These are phyloP conservation scores for Panicum miliaceum DNA, from an alignment of 176 grass and related monocot genomes.

Conservation along the genomic window DNA sequence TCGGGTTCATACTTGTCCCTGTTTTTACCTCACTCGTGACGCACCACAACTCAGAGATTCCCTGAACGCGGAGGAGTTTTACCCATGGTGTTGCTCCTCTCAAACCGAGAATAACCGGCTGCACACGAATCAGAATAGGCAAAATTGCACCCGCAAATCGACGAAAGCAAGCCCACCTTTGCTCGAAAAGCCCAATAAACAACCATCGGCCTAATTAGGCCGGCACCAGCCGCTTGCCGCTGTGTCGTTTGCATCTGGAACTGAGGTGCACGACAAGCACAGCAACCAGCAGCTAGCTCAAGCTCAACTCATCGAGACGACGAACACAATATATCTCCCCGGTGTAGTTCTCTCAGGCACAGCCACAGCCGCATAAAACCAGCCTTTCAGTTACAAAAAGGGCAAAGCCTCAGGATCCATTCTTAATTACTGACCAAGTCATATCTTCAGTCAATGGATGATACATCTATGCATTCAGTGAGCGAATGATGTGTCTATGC, in stretches of 20 bases:
- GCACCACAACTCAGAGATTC: background rate
- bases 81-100: background rate
- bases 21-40: background rate
- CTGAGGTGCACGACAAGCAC: background rate
- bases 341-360: background rate
- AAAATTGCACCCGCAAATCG: background rate
- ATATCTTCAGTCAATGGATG: background rate
- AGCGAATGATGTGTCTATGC: background rate
- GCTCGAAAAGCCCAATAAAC: background rate
- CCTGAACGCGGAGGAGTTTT: background rate
- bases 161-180: background rate
- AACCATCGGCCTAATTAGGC: too few species aligned
- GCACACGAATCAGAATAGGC: background rate
- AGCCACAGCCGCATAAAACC: background rate
- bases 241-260: background rate
- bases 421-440: background rate
- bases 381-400: background rate
- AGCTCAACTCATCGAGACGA: background rate
- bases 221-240: background rate
- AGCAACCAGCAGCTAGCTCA: background rate
- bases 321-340: background rate
- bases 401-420: background rate
- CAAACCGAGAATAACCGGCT: too few species aligned
- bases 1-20: background rate
- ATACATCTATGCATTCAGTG: slow-evolving; percentile 11